Conservation (phyloP, 192 early-diverging fungal species). For the Martensiomyces pterosporus region DNA sequence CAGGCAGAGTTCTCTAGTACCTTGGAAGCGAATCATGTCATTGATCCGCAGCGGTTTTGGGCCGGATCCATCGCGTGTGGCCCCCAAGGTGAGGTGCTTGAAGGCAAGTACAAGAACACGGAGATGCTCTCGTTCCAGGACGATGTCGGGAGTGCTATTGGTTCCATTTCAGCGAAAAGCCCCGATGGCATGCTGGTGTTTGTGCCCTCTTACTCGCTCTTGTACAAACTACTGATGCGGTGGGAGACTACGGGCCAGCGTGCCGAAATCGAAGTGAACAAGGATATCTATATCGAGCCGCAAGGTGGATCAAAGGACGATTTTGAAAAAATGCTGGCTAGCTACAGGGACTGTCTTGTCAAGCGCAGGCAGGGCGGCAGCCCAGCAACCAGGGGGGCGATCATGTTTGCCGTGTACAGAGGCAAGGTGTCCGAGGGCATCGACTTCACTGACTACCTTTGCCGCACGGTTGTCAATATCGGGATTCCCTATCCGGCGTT, state of each 20-base stretch:
- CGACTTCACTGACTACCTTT: conserved; percentile 45
- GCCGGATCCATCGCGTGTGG: conserved; percentile 53
- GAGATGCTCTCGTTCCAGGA: conserved; percentile 53
- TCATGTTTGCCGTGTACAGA: conserved; percentile 54
- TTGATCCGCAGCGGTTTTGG: conserved; percentile 55
- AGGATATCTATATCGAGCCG: conserved; percentile 42
- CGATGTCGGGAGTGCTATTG: conserved; percentile 49
- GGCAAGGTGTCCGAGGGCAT: conserved; percentile 53
- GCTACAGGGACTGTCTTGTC: conserved; percentile 29
- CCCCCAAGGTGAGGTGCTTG: conserved; percentile 34
- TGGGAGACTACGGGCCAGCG: conserved; percentile 37
- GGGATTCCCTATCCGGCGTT: conserved; percentile 56
- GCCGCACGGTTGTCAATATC: conserved; percentile 51
- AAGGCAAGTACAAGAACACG: conserved; percentile 43
- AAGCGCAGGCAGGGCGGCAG: conserved; percentile 4
- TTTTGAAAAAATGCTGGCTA: conserved; percentile 34
- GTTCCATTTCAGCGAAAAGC: conserved; percentile 26
- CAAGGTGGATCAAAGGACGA: conserved; percentile 31
- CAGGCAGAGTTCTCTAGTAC: conserved; percentile 50
- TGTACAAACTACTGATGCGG: conserved; percentile 39
- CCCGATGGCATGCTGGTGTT: conserved; percentile 50
- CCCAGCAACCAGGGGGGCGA: conserved; percentile 11
- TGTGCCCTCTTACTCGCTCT: conserved; percentile 41
- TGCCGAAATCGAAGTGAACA: conserved; percentile 19
- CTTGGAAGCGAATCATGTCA: conserved; percentile 66